These are phyloP conservation scores for Fraxinus greggii DNA, from an alignment of 305 asterid species.

Conservation along the genomic window DNA sequence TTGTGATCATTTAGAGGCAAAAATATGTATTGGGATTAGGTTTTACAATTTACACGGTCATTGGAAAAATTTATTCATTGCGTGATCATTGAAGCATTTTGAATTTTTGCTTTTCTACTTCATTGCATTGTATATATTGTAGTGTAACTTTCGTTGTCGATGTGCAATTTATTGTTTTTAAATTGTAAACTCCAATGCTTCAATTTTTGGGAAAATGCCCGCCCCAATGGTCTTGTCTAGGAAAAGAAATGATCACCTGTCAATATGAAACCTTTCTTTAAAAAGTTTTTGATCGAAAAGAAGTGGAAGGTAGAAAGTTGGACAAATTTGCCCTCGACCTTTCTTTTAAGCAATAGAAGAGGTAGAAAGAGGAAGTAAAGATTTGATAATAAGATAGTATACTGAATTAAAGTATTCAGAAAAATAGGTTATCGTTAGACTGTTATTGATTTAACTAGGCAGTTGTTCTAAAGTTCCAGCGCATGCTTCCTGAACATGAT, in stretches of 20 bases:
- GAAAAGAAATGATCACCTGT: background rate
- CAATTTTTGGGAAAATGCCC: background rate
- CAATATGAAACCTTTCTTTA: background rate
- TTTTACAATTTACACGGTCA: background rate
- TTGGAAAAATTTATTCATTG: background rate
- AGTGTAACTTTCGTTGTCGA: background rate
- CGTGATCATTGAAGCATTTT: background rate
- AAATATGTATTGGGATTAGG: background rate
- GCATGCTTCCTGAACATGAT: background rate
- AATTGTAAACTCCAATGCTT: background rate
- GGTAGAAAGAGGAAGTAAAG: background rate
- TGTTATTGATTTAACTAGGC: background rate
- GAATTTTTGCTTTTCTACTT: background rate
- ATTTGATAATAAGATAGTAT: background rate
- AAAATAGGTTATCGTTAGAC: background rate
- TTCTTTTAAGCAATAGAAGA: too few relatives aligned
- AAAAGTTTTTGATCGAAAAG: background rate
- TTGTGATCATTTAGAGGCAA: background rate
- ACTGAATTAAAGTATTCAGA: background rate
- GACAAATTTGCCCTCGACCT: too few relatives aligned
- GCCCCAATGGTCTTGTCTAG: background rate
- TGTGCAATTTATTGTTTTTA: background rate
- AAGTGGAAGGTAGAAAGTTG: background rate
- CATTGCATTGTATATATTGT: background rate
- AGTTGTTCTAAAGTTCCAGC: background rate